Conservation (phyloP, 2,329 filamentous ascomycete genomes). For the Tolypocladium pustulatum region DNA sequence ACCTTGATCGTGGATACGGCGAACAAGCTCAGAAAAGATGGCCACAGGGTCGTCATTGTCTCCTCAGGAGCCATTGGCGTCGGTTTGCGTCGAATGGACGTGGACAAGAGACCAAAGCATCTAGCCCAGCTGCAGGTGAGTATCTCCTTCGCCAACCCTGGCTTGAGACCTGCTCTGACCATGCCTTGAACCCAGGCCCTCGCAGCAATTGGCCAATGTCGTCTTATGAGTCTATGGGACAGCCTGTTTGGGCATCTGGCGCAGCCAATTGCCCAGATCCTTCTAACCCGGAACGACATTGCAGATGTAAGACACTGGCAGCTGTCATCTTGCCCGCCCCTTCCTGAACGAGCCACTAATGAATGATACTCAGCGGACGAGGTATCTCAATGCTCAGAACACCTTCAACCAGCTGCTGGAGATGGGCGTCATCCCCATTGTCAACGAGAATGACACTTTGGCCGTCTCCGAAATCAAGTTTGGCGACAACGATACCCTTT, state of each 20-base stretch:
- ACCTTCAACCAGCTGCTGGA: conserved; percentile 82
- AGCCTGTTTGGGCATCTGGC: conserved; percentile 77
- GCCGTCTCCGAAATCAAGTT: conserved; percentile 99
- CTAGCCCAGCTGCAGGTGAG: conserved; percentile 72
- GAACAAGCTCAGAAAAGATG: conserved; percentile 76
- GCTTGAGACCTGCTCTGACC: not conserved
- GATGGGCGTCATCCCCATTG: conserved; percentile 95
- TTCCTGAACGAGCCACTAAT: conserved; percentile 6
- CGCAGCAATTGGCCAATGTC: conserved; percentile 91
- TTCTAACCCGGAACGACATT: conserved; percentile 92
- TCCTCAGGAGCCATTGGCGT: conserved; percentile 96
- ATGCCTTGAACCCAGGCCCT: conserved; percentile 47
- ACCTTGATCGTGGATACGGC: conserved; percentile 92
- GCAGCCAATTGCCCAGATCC: conserved; percentile 88
- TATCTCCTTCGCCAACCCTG: not conserved
- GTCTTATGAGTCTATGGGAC: conserved; percentile 92
- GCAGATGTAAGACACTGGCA: conserved; percentile 55
- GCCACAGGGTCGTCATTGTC: conserved; percentile 89
- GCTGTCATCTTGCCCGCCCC: not conserved
- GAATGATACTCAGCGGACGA: conserved; percentile 50
- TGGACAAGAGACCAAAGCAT: conserved; percentile 80
- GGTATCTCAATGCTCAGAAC: conserved; percentile 95
- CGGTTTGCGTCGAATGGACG: conserved; percentile 79
- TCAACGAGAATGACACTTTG: conserved; percentile 97
- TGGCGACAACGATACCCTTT: conserved; percentile 95